phyloP scores from a whole-genome alignment of 2,329 filamentous ascomycete species.

The Raffaelea ambrosiae region DNA sequence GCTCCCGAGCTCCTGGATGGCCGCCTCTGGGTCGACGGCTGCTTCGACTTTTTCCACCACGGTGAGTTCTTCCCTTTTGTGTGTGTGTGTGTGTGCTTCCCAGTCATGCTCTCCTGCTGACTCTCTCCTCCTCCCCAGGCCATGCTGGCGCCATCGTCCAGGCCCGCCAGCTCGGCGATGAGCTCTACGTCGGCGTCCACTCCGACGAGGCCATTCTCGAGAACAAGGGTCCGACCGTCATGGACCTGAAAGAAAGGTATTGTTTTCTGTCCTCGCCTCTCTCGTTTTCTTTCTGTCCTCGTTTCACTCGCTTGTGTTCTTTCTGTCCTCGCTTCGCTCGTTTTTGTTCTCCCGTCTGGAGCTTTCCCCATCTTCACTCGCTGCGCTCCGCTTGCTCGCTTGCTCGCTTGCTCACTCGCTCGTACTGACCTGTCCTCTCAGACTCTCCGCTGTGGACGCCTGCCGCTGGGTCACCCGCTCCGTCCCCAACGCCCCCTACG shows the following conservation, averaged over 20 bases:
- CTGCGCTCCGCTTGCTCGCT: background rate
- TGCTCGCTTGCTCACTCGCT: conserved; percentile 4
- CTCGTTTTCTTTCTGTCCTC: conserved; percentile 8
- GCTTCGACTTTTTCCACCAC: conserved; percentile 98
- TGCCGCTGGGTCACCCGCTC: conserved; percentile 90
- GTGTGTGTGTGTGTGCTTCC: background rate
- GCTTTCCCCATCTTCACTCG: background rate
- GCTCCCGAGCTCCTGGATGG: conserved; percentile 52
- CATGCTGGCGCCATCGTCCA: conserved; percentile 97
- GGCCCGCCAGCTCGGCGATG: conserved; percentile 79
- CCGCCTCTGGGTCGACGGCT: conserved; percentile 96
- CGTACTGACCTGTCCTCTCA: conserved; percentile 28
- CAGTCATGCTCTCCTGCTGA: background rate
- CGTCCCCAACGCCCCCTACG: conserved; percentile 82
- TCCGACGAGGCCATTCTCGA: conserved; percentile 91
- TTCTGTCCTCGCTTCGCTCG: no score
- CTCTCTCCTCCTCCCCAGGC: conserved; percentile 38
- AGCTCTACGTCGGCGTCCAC: conserved; percentile 88
- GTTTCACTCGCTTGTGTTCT: conserved; percentile 6
- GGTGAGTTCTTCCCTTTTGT: conserved; percentile 40
- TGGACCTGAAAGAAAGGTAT: conserved; percentile 82
- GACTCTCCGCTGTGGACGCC: conserved; percentile 81
- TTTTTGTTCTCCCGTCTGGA: conserved; percentile 20
- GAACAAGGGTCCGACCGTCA: conserved; percentile 97
- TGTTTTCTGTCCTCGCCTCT: background rate